Base-by-base conservation (phyloP, 768 basidiomycete genomes). In the Leucosporidium creatinivorum region DNA sequence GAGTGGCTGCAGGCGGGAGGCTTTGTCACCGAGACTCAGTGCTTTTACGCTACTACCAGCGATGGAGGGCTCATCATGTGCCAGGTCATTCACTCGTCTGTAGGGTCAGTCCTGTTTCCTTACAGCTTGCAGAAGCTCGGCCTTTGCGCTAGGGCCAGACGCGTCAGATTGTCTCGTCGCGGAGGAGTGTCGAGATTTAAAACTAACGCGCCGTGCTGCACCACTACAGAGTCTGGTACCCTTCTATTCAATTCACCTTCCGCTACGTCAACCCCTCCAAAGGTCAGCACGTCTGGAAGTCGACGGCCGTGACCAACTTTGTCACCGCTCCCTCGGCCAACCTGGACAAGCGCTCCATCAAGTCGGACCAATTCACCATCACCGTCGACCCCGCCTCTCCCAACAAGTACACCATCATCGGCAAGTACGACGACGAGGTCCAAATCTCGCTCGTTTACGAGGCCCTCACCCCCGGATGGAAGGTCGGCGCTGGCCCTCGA, bases 171-270 rank as follows among this genome's bases (percentile, higher is more conserved):
- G 18, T 30, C 50, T 50, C 49, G 62, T n/a, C 36, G 4, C 9
- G 26, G n/a, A 55, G 28, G 25, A 55, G 52, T 12, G n/a, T n/a
- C n/a, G n/a, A 23, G n/a, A 15, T 28, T 30, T n/a, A n/a, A n/a
- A n/a, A 18, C 26, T 19, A 56, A 30, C 17, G 33, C 33, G 33
- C 33, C 10, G 4, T 33, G 33, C 33, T 33, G 23, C 13, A 13
- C 33, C 9, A 28, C 4, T 30, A 30, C 51, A 94, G 93, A 28
- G 77, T 97, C 68, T 93, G 93, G 86, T 93, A 89, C 76, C 93
- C 96, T 5, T 90, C 88, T 36, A 87, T 94, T 74, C 94, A 99
- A 79, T 91, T 97, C 78, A 89, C 86, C 6, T 93, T 87, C 85
- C 94, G 93, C 79, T 79, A 89, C 60, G 87, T 84, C 80, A 84